Conservation (phyloP, 352 stramenopile species). For the Globisporangium lucens region DNA sequence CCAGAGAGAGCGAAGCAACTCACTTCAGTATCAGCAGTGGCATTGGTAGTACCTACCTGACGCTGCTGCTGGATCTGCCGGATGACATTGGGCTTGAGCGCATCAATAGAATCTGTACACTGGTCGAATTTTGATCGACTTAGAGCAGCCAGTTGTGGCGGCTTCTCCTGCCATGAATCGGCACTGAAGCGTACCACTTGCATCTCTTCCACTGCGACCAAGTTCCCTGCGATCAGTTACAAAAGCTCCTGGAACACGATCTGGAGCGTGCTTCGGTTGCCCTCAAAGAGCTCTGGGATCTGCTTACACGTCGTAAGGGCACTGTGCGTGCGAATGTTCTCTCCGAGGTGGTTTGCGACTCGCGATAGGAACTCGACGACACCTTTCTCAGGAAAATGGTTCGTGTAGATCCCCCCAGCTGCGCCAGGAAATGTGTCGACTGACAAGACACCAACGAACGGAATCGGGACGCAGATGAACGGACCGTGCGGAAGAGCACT, state of each 20-base stretch:
- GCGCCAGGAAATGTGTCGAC: slow-evolving; percentile 68
- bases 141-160: background rate
- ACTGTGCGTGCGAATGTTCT: slow-evolving; percentile 33
- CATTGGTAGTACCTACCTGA: background rate
- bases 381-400: slow-evolving; percentile 46
- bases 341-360: slow-evolving; percentile 45
- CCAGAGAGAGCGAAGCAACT: slow-evolving; percentile 15
- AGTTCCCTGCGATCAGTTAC: slow-evolving; percentile 31
- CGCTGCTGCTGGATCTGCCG: slow-evolving; percentile 16
- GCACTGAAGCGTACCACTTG: slow-evolving; percentile 25
- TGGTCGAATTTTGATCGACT: background rate
- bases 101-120: background rate
- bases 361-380: slow-evolving; percentile 49
- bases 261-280: slow-evolving; percentile 50
- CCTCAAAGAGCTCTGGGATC: slow-evolving; percentile 45
- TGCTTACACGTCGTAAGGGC: slow-evolving; percentile 20
- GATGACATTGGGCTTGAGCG: background rate
- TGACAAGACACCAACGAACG: slow-evolving; percentile 59
- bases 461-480: slow-evolving; percentile 70
- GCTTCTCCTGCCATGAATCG: background rate
- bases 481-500: slow-evolving; percentile 17
- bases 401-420: slow-evolving; percentile 42
- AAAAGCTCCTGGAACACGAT: slow-evolving; percentile 38
- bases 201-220: slow-evolving; percentile 40
- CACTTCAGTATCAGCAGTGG: background rate